Conservation (phyloP, 1,139 yeast species). For the Suhomyces wounanorum region DNA sequence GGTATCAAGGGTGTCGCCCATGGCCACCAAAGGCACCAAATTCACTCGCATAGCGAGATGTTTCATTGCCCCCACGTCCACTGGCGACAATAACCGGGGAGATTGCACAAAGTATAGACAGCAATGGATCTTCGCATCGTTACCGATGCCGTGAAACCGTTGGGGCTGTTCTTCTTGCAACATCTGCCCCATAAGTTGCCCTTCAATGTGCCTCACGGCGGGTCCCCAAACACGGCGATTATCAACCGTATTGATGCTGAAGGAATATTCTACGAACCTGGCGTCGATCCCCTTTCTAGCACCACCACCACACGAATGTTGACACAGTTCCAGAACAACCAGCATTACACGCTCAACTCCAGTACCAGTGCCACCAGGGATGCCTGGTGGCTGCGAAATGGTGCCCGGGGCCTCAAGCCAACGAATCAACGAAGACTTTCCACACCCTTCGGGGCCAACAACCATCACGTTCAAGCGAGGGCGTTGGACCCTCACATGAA, state of each 20-base stretch:
- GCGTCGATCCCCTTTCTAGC: conserved; percentile 16
- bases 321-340: not conserved
- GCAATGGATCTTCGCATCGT: conserved; percentile 70
- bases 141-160: conserved; percentile 34
- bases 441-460: conserved; percentile 76
- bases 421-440: conserved; percentile 81
- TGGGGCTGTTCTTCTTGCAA: conserved; percentile 56
- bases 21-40: conserved; percentile 74
- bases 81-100: conserved; percentile 36
- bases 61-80: conserved; percentile 72
- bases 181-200: conserved; percentile 24
- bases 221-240: conserved; percentile 63
- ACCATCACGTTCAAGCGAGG: conserved; percentile 62
- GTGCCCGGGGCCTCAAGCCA: conserved; percentile 20
- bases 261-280: conserved; percentile 45
- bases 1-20: conserved; percentile 66
- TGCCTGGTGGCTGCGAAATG: conserved; percentile 9
- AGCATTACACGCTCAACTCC: conserved; percentile 13
- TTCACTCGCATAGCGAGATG: conserved; percentile 66
- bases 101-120: conserved; percentile 65
- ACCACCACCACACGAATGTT: not conserved
- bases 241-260: conserved; percentile 42
- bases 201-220: conserved; percentile 57
- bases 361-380: conserved; percentile 9
- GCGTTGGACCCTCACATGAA: conserved; percentile 21